Percentiles rank a stretch among this genome's conserved stretches.
Evolutionary conservation across 2,329 filamentous ascomycete genomes (phyloP).

Genomic region (Rhynchosporium secalis): DNA sequence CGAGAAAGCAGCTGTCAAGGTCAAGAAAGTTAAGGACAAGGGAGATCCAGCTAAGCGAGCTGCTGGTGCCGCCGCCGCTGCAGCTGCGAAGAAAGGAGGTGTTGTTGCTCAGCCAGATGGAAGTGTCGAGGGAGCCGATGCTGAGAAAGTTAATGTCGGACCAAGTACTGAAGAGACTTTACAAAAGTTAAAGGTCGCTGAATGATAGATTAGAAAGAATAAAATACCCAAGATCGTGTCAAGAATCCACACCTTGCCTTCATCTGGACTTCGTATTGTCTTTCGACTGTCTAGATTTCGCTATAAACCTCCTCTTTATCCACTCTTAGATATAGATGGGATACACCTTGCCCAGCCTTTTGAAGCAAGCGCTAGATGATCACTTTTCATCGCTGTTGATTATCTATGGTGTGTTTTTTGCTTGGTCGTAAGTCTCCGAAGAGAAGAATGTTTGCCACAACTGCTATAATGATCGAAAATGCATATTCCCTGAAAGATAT

Average conservation of each 20-base stretch:
- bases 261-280: not conserved
- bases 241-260: not conserved
- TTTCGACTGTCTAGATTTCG: too few relatives aligned
- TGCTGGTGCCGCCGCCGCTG: slow-evolving; percentile 29
- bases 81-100: slow-evolving; percentile 28
- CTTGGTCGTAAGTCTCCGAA: too few relatives aligned
- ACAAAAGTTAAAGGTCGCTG: slow-evolving; percentile 33
- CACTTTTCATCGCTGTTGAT: too few relatives aligned
- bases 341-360: too few relatives aligned
- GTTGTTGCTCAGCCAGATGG: slow-evolving; percentile 36
- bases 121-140: slow-evolving; percentile 32
- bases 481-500: too few relatives aligned
- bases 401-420: too few relatives aligned
- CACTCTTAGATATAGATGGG: too few relatives aligned
- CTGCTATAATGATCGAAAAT: too few relatives aligned
- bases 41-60: slow-evolving; percentile 38
- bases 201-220: slow-evolving; percentile 29
- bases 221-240: slow-evolving; percentile 20
- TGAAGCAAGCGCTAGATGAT: too few relatives aligned
- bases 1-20: slow-evolving; percentile 67
- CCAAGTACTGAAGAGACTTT: slow-evolving; percentile 32
- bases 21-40: slow-evolving; percentile 60
- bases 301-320: too few relatives aligned
- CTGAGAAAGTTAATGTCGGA: slow-evolving; percentile 32
- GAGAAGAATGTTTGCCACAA: too few relatives aligned